These are phyloP conservation scores for Conoideocrella luteorostrata DNA, from an alignment of 2,329 filamentous ascomycete genomes.

Conservation along the genomic window DNA sequence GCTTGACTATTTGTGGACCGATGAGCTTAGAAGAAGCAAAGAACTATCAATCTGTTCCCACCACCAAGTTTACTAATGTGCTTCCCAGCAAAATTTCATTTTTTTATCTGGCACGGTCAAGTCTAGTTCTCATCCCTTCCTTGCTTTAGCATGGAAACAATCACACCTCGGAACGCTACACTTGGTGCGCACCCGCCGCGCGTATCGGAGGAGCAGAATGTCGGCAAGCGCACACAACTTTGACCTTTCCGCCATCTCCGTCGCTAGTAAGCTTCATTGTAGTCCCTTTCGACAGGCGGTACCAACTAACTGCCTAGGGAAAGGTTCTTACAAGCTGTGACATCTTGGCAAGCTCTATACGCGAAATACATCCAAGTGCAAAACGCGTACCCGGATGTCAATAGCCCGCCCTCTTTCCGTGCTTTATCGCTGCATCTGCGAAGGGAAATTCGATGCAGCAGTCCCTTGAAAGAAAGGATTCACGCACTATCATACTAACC, in stretches of 20 bases:
- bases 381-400: too few relatives aligned
- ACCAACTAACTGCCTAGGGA: too few relatives aligned
- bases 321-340: too few relatives aligned
- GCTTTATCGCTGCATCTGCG: too few relatives aligned
- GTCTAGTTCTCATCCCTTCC: background rate
- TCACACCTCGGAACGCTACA: background rate
- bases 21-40: background rate
- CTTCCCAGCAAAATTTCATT: background rate
- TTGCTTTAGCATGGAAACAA: background rate
- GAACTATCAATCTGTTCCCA: background rate
- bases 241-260: background rate
- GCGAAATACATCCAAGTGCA: too few relatives aligned
- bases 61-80: background rate
- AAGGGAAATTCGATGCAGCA: background rate
- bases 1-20: too few relatives aligned
- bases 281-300: too few relatives aligned
- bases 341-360: too few relatives aligned
- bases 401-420: too few relatives aligned
- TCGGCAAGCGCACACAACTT: too few relatives aligned
- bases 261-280: too few relatives aligned
- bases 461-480: background rate
- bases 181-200: background rate
- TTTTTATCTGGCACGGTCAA: background rate
- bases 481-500: background rate
- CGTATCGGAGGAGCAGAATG: too few relatives aligned